Percentiles rank a stretch among this genome's conserved stretches.
Conservation (phyloP, 495 filamentous ascomycete genomes). For the Cladorrhinum samala region DNA sequence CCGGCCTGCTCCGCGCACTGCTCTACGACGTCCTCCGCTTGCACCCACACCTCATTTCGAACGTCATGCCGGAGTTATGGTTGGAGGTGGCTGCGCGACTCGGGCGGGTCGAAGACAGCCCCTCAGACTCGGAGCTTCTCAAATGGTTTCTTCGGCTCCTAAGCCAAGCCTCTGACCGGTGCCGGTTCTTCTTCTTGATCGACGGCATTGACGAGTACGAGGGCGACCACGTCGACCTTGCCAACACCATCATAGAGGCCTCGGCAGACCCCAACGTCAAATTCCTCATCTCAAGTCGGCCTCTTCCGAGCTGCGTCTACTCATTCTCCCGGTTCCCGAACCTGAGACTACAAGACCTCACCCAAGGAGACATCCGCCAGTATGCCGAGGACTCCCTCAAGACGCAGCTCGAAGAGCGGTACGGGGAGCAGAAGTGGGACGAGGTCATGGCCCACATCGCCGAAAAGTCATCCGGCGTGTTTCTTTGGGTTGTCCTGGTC, state of each 20-base stretch:
- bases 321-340: slow-evolving; percentile 1
- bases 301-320: not conserved
- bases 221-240: not conserved
- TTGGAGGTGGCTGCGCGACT: not conserved
- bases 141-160: not conserved
- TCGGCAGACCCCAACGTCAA: slow-evolving; percentile 8
- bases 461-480: not conserved
- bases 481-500: slow-evolving; percentile 3
- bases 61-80: not conserved
- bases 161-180: not conserved
- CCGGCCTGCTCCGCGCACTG: not conserved
- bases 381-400: not conserved
- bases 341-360: slow-evolving; percentile 15
- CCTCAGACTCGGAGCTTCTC: not conserved
- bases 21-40: not conserved
- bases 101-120: not conserved
- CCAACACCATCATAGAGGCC: slow-evolving; percentile 5
- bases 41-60: not conserved
- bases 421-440: not conserved
- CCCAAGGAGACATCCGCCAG: slow-evolving; percentile 6
- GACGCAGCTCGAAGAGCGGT: not conserved
- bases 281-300: slow-evolving; percentile 13
- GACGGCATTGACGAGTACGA: slow-evolving; percentile 15
- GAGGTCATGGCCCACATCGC: not conserved
- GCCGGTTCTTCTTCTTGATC: slow-evolving; percentile 5